Percentiles rank a stretch among this genome's conserved stretches.
phyloP scores from a whole-genome alignment of 2,329 filamentous ascomycete species.

The Chaetomium strumarium region DNA sequence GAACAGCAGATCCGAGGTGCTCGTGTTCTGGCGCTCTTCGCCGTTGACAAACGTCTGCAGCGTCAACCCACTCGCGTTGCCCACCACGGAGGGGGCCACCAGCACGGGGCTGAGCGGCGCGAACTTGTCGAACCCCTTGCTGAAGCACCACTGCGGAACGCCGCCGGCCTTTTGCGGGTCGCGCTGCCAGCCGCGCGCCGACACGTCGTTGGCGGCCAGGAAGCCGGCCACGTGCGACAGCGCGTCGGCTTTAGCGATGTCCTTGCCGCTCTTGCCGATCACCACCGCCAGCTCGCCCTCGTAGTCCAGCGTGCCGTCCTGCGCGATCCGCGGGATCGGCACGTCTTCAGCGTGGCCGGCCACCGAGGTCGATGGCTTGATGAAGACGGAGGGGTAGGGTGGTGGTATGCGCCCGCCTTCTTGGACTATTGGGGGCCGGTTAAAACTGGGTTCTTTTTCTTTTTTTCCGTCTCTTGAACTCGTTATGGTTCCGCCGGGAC shows the following conservation, averaged over 20 bases:
- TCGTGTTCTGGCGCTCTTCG: constrained; percentile 43
- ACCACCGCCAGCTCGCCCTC: constrained; percentile 47
- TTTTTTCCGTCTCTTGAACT: too few relatives aligned
- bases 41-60: constrained; percentile 43
- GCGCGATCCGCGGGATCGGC: constrained; percentile 38
- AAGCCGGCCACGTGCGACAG: constrained; percentile 44
- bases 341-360: constrained; percentile 34
- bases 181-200: constrained; percentile 46
- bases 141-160: constrained; percentile 46
- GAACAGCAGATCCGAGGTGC: constrained; percentile 45
- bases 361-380: constrained; percentile 42
- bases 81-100: constrained; percentile 34
- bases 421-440: background rate
- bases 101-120: constrained; percentile 41
- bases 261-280: constrained; percentile 47
- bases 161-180: constrained; percentile 39
- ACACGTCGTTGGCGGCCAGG: constrained; percentile 46
- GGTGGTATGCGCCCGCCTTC: constrained; percentile 26
- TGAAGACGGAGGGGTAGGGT: constrained; percentile 45
- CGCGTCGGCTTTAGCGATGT: constrained; percentile 41
- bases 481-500: background rate
- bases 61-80: constrained; percentile 24
- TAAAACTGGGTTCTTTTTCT: too few relatives aligned
- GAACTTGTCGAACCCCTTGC: constrained; percentile 50
- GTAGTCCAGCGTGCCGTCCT: constrained; percentile 36